phyloP scores from a whole-genome alignment of 495 filamentous ascomycete genomes.

The Podospora comata region DNA sequence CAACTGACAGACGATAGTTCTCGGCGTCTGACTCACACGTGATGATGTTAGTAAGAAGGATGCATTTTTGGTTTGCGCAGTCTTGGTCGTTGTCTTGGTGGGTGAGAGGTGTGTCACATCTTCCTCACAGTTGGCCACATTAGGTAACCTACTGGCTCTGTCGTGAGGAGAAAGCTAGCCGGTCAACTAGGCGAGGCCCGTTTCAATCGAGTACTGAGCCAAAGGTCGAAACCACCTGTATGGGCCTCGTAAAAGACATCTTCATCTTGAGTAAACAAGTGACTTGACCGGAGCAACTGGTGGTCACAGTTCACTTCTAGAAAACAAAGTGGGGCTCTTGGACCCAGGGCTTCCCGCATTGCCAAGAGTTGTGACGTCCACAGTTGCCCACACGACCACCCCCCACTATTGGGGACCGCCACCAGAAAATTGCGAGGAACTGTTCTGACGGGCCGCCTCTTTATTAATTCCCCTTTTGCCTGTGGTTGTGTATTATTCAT shows the following conservation, averaged over 20 bases:
- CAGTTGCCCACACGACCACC: conserved; percentile 22
- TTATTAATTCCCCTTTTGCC: background rate
- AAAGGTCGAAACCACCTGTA: background rate
- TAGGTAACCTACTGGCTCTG: background rate
- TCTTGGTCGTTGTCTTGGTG: background rate
- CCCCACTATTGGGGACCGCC: conserved; percentile 22
- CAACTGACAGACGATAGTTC: background rate
- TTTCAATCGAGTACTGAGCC: background rate
- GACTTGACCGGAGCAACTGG: background rate
- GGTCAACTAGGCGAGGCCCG: background rate
- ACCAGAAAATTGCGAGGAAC: conserved; percentile 26
- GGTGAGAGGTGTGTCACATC: background rate
- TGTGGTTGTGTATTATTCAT: conserved; percentile 2
- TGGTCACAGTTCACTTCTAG: background rate
- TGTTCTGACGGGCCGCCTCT: background rate
- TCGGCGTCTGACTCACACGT: background rate
- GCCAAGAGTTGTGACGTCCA: conserved; percentile 32
- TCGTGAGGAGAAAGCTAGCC: background rate
- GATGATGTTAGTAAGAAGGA: background rate
- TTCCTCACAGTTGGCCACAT: background rate
- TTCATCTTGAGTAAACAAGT: background rate
- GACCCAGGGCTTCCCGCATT: conserved; percentile 22
- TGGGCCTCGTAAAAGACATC: background rate
- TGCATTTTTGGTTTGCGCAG: background rate
- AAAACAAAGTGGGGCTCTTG: background rate